Percentiles rank a stretch among this genome's conserved stretches.
Conservation (phyloP, 2,329 filamentous ascomycete species). For the Colletotrichum sp. region DNA sequence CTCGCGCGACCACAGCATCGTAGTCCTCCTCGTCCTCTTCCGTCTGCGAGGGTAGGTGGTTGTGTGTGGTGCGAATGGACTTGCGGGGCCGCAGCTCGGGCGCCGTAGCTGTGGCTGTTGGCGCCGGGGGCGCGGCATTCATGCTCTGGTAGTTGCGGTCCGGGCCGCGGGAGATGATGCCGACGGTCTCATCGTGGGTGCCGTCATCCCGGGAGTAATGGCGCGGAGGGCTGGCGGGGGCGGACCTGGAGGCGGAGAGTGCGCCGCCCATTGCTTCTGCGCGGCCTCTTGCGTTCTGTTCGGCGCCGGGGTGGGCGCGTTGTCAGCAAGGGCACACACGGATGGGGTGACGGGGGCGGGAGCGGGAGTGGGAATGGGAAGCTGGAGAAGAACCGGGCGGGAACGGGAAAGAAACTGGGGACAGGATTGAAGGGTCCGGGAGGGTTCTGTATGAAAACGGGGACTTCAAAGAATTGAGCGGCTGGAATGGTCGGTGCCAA, state of each 20-base stretch:
- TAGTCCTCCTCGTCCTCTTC: conserved; percentile 25
- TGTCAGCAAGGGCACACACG: not conserved
- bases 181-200: conserved; percentile 45
- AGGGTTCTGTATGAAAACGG: not conserved
- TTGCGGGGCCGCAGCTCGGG: conserved; percentile 19
- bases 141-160: conserved; percentile 45
- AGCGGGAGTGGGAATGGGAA: not conserved
- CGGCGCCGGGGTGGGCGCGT: not conserved
- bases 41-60: conserved; percentile 19
- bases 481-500: conserved; percentile 2
- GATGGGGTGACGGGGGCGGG: not conserved
- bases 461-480: not conserved
- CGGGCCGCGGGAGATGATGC: conserved; percentile 39
- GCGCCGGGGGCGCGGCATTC: conserved; percentile 22
- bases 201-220: conserved; percentile 20
- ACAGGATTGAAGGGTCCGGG: not conserved
- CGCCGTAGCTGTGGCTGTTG: not conserved
- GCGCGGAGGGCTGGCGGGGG: conserved; percentile 22
- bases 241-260: conserved; percentile 18
- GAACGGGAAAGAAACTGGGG: not conserved
- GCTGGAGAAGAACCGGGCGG: not conserved
- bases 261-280: conserved; percentile 42
- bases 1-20: conserved; percentile 22
- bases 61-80: conserved; percentile 4
- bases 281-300: conserved; percentile 46